Base-by-base conservation (phyloP, 1,284 basidiomycete genomes). In the Apiotrichum mycotoxinovorans region DNA sequence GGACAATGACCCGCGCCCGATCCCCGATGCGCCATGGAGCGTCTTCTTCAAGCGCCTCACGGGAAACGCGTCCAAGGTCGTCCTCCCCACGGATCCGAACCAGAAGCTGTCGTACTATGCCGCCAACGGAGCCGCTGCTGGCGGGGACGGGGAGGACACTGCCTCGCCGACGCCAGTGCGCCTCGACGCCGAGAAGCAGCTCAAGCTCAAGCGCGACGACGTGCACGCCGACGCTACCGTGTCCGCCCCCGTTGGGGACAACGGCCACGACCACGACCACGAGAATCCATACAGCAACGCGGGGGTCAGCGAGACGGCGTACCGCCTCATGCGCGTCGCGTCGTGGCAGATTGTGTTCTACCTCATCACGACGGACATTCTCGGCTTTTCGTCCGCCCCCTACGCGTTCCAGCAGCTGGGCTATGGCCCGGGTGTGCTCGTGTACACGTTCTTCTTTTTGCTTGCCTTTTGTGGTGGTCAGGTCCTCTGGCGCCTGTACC, bases 311-410 rank as follows among this genome's bases (percentile, higher is more conserved):
- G 53, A 54, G 38, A 54, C 53, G 1, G 37, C 46, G 18, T 50
- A 55, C 42, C 46, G 47, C 22, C 34, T 56, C 20, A 23, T 56
- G 12, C 48, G 54, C 12, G 49, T 56, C 5, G 48, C 54, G 9
- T 45, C 42, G 33, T 56, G 54, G 54, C 54, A 56, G 49, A 46
- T 46, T 27, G 54, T 56, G 17, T 51, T 56, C 12, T 56, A 56
- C 26, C 47, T 56, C 25, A 56, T 49, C 43, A 51, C 42, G 22
- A 56, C 54, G 17, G 58, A 64, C 46, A 66, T 75, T 30, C 60
- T 75, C 12, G 75, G 75, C 22, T 72, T 72, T 7, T 71, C 69
- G 56, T 66, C 67, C 48, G 68, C 73, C 0, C 68, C 70, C 0
- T 71, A 72, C 47, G 68, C 69, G 25, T 70, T 74, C 60, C 47